Evolutionary conservation across 2,329 filamentous ascomycete species (phyloP), one percentile per base, ranked within the genome.

Genomic region (Fusarium bulbicola): DNA sequence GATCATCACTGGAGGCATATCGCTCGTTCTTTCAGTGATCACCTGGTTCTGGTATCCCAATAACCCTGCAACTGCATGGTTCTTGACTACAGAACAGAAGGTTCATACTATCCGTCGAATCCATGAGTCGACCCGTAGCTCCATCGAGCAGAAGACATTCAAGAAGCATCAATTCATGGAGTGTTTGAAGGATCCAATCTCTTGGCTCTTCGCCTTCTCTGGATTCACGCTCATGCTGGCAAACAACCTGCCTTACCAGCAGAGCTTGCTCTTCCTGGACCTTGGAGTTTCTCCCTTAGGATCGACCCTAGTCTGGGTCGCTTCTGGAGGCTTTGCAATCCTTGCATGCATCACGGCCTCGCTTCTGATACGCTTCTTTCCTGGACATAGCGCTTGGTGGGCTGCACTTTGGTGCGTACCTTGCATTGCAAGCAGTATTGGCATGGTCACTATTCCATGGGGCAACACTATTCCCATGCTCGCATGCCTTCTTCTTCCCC

Each of bases 321-420:
- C 58, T 7, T 60, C 58, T n/a, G 58, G 58, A 1, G 58, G 58
- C 0, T 60, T 60, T 18, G 58, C 58, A 1, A 60, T 60, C 20
- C 58, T 42, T 9, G 60, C 57, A 15, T 74, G 73, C 30, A 69
- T 75, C 9, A 45, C 72, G 1, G 75, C 73, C 6, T 70, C 73
- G 6, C 21, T 76, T 20, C 62, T 70, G 7, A 62, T 76, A 28
- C 61, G 63, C 6, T 60, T 64, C 50, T 67, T 74, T 11, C 71
- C 73, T 5, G 63, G 66, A 4, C 68, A 70, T 49, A 74, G 64
- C 21, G 75, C 75, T 28, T 73, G 59, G 34, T 76, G 74, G 71
- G 71, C 71, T 1, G 57, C 58, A 8, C 59, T 75, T 1, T 76
- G 73, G 74, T 76, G 74, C 16, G 61, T 77, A 16, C 75, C 75